phyloP scores from a whole-genome alignment of 2,329 filamentous ascomycete species.

The Aspergillaceae sp. region DNA sequence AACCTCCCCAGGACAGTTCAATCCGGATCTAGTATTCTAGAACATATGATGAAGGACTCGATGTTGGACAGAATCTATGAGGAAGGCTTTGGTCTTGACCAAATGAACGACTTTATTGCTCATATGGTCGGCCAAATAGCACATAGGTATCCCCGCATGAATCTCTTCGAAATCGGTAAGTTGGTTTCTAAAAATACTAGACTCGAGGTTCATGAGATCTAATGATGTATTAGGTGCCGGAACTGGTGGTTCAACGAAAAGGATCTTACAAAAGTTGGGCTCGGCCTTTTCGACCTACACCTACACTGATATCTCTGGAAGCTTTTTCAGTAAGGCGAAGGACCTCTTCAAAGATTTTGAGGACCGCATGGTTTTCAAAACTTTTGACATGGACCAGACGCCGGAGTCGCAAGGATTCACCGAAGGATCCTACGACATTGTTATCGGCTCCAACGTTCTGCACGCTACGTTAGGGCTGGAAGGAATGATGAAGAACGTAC shows the following conservation, averaged over 20 bases:
- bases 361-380: constrained; percentile 17
- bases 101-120: background rate
- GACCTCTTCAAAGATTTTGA: constrained; percentile 15
- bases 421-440: constrained; percentile 25
- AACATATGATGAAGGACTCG: constrained; percentile 24
- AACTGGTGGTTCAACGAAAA: constrained; percentile 31
- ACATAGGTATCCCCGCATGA: constrained; percentile 1
- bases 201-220: constrained; percentile 22
- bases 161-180: constrained; percentile 2
- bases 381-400: constrained; percentile 26
- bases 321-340: constrained; percentile 31
- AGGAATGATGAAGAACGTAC: constrained; percentile 23
- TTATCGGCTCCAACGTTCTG: constrained; percentile 32
- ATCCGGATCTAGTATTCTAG: constrained; percentile 24
- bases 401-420: constrained; percentile 29
- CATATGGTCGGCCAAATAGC: constrained; percentile 1
- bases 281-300: constrained; percentile 28
- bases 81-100: background rate
- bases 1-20: constrained; percentile 24
- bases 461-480: constrained; percentile 27
- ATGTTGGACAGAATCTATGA: constrained; percentile 16
- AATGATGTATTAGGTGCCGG: constrained; percentile 26
- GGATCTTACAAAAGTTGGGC: constrained; percentile 21
- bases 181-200: background rate
- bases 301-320: constrained; percentile 36